phyloP scores from a whole-genome alignment of 2,329 filamentous ascomycete genomes.

The Clonostachys sp. region DNA sequence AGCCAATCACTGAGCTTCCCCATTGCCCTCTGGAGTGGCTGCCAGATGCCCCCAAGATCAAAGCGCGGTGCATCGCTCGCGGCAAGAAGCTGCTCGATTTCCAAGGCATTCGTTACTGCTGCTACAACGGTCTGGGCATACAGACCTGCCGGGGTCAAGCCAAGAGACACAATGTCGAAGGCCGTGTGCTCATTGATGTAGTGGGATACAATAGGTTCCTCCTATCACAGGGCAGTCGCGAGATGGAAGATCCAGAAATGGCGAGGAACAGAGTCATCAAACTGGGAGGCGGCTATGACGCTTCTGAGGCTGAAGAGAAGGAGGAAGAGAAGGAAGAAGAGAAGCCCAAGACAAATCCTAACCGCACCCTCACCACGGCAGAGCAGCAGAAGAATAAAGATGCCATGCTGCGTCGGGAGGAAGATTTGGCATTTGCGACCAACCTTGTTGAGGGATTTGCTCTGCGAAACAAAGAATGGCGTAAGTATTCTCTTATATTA shows the following conservation, averaged over 20 bases:
- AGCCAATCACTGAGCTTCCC: conserved; percentile 1
- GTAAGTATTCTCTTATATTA: conserved; percentile 17
- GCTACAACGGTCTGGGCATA: conserved; percentile 34
- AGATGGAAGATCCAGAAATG: conserved; percentile 21
- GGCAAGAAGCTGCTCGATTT: conserved; percentile 3
- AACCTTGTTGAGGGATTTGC: conserved; percentile 37
- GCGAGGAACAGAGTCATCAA: conserved; percentile 9
- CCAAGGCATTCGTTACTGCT: conserved; percentile 20
- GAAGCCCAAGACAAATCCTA: background rate
- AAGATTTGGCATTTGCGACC: conserved; percentile 30
- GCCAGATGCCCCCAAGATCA: background rate
- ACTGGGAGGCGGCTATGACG: background rate
- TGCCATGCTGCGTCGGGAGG: conserved; percentile 33
- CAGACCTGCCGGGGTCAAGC: conserved; percentile 5
- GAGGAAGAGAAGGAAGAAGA: conserved; percentile 5
- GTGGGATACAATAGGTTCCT: conserved; percentile 36
- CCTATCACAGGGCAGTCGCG: conserved; percentile 24
- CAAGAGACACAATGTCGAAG: conserved; percentile 22
- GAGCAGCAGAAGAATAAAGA: conserved; percentile 23
- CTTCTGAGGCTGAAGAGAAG: conserved; percentile 1
- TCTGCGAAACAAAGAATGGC: conserved; percentile 39
- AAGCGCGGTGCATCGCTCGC: background rate
- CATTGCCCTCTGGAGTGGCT: conserved; percentile 3
- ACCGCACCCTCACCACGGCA: conserved; percentile 13
- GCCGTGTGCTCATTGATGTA: conserved; percentile 17